Percentiles rank a stretch among this genome's conserved stretches.
These are phyloP conservation scores for Kodamaea sagamina DNA, from an alignment of 805 yeast species.

Conservation along the genomic window DNA sequence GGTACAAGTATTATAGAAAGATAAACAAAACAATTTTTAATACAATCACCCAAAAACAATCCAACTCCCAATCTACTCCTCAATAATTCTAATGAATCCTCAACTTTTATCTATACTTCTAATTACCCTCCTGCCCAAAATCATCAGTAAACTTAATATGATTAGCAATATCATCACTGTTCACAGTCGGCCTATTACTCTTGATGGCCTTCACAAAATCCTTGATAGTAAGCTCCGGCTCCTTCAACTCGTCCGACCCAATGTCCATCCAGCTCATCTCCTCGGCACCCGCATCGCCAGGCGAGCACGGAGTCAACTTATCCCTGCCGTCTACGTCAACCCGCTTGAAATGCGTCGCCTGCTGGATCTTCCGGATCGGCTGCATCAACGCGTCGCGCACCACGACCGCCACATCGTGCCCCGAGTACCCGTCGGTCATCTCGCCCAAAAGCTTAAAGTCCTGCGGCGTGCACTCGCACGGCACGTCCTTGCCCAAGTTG, in stretches of 20 bases:
- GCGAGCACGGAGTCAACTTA: constrained; percentile 89
- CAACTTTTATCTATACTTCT: constrained; percentile 11
- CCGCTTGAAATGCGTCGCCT: constrained; percentile 90
- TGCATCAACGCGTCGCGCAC: constrained; percentile 98
- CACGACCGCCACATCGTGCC: constrained; percentile 94
- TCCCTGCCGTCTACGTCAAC: constrained; percentile 40
- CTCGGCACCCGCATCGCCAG: constrained; percentile 84
- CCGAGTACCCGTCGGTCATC: constrained; percentile 96
- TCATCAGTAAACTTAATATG: constrained; percentile 90
- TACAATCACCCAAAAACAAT: too few relatives aligned
- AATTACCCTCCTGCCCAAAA: constrained; percentile 97
- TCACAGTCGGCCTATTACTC: constrained; percentile 92
- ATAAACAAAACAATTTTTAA: too few relatives aligned
- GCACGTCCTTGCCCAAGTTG: constrained; percentile 80
- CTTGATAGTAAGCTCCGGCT: constrained; percentile 85
- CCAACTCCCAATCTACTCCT: too few relatives aligned
- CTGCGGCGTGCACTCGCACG: constrained; percentile 70
- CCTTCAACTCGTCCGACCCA: constrained; percentile 82
- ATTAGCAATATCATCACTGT: constrained; percentile 74
- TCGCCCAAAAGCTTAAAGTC: constrained; percentile 81
- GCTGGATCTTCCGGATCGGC: constrained; percentile 93
- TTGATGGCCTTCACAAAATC: constrained; percentile 93
- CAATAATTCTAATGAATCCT: too few relatives aligned
- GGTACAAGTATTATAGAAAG: too few relatives aligned
- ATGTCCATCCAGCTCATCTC: constrained; percentile 96